Evolutionary conservation across 139 green algal species (phyloP).

Genomic region (Mychonastes homosphaera): DNA sequence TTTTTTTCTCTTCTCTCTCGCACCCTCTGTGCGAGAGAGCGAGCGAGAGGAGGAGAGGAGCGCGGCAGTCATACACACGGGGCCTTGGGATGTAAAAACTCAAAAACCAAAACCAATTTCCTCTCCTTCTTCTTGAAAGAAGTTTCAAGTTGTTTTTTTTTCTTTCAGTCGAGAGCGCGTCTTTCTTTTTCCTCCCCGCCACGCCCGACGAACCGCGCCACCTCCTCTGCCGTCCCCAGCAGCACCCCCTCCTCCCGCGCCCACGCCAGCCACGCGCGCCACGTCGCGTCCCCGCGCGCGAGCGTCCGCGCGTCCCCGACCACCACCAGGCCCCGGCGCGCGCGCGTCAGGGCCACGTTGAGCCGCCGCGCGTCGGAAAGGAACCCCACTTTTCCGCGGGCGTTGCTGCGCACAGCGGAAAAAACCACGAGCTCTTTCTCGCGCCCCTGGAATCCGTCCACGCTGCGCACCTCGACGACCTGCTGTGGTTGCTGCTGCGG

Average conservation of each 20-base stretch:
- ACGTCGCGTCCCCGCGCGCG: conserved; percentile 15
- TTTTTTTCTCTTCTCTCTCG: too few species aligned
- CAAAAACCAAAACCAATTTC: too few species aligned
- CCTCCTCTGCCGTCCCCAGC: too few species aligned
- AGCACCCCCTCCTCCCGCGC: background rate
- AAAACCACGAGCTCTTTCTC: conserved; percentile 90
- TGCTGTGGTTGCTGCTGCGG: background rate
- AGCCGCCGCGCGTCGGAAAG: conserved; percentile 69
- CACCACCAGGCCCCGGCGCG: conserved; percentile 44
- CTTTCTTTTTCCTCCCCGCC: too few species aligned
- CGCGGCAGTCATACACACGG: too few species aligned
- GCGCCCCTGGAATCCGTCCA: conserved; percentile 76
- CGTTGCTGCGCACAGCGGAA: conserved; percentile 65
- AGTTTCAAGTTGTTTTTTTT: too few species aligned
- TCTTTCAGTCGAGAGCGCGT: too few species aligned
- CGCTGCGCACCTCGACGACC: conserved; percentile 38
- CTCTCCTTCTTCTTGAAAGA: too few species aligned
- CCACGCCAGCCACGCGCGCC: conserved; percentile 26
- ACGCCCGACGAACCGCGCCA: too few species aligned
- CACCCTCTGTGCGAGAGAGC: too few species aligned
- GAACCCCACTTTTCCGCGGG: conserved; percentile 60
- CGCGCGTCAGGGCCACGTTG: conserved; percentile 86
- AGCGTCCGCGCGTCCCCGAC: conserved; percentile 38
- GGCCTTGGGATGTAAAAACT: too few species aligned
- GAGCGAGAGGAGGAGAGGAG: too few species aligned